These are phyloP conservation scores for Boletus mariae DNA, from an alignment of 1,284 basidiomycete species.

Conservation along the genomic window DNA sequence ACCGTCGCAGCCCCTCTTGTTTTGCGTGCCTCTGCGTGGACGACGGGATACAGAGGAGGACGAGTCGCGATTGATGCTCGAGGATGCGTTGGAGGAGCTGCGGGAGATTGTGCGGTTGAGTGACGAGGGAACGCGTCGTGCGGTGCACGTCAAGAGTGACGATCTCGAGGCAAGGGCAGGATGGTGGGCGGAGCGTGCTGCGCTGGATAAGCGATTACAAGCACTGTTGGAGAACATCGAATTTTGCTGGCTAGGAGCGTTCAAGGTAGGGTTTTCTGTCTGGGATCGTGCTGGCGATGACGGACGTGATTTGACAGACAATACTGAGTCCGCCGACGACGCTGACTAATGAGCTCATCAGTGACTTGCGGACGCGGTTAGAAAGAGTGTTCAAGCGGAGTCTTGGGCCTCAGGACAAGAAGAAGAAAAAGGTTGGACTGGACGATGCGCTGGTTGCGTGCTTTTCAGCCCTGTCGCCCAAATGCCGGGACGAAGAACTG, in stretches of 20 bases:
- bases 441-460: conserved; percentile 80
- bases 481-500: conserved; percentile 88
- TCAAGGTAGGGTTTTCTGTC: conserved; percentile 65
- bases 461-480: conserved; percentile 78
- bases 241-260: conserved; percentile 95
- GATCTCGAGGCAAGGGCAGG: conserved; percentile 60
- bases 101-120: conserved; percentile 74
- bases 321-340: conserved; percentile 60
- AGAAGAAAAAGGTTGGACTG: conserved; percentile 34
- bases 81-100: conserved; percentile 73
- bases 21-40: conserved; percentile 86
- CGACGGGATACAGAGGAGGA: conserved; percentile 77
- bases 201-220: conserved; percentile 74
- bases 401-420: conserved; percentile 46
- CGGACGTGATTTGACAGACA: conserved; percentile 38
- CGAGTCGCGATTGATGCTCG: conserved; percentile 65
- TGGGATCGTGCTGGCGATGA: neutral
- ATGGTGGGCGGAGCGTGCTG: conserved; percentile 85
- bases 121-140: conserved; percentile 74
- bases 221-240: conserved; percentile 84
- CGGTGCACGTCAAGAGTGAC: conserved; percentile 64
- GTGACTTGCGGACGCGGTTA: conserved; percentile 59
- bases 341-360: conserved; percentile 45
- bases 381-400: conserved; percentile 73
- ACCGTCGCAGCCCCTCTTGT: conserved; percentile 63